These are phyloP conservation scores for Penicillium sp. DNA, from an alignment of 2,329 filamentous ascomycete genomes.

Conservation along the genomic window DNA sequence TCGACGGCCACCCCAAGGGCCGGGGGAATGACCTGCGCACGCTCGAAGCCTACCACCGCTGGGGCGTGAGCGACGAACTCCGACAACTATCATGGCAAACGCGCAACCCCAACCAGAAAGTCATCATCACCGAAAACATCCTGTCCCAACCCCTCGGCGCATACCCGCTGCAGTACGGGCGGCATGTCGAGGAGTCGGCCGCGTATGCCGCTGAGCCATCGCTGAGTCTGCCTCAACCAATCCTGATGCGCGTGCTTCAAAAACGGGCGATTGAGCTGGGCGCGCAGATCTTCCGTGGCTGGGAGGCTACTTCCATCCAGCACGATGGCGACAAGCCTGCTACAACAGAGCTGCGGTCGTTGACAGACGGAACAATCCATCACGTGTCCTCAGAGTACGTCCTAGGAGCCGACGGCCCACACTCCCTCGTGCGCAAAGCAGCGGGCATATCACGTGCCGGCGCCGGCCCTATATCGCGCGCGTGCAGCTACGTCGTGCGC, in stretches of 20 bases:
- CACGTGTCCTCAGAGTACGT: background rate
- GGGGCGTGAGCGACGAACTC: background rate
- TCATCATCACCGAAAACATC: background rate
- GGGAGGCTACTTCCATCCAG: background rate
- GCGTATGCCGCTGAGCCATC: conserved; percentile 1
- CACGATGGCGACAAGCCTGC: background rate
- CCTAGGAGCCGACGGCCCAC: background rate
- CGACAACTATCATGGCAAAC: background rate
- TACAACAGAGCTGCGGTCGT: background rate
- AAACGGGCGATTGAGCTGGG: conserved; percentile 2
- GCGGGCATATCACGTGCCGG: background rate
- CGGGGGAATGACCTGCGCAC: conserved; percentile 3
- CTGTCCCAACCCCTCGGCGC: background rate
- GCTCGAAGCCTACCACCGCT: background rate
- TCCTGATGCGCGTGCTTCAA: conserved; percentile 1
- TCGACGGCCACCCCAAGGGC: conserved; percentile 4
- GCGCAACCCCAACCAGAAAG: conserved; percentile 1
- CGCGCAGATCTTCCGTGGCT: background rate
- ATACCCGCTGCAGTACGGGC: background rate
- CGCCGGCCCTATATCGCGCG: background rate
- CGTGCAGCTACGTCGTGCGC: background rate
- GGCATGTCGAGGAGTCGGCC: background rate
- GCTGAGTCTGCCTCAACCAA: background rate
- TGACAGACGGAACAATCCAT: background rate
- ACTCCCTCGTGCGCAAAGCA: background rate